phyloP scores from a whole-genome alignment of 1,284 basidiomycete species.

The Trichosporon faecale region DNA sequence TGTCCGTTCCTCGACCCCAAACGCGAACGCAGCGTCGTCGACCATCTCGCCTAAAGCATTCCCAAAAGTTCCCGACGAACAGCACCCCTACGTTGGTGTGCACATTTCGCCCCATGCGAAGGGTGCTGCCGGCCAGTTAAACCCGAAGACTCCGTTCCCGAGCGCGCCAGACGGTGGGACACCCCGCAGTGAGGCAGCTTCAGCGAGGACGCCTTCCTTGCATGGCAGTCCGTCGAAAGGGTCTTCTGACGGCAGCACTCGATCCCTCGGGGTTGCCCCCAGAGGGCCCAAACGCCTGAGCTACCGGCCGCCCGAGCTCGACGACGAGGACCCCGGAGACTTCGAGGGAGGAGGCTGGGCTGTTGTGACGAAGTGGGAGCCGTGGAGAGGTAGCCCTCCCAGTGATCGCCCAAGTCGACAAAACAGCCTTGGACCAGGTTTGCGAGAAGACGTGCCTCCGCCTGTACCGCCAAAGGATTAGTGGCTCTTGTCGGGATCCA shows the following conservation, averaged over 20 bases:
- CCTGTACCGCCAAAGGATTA: slow-evolving; percentile 8
- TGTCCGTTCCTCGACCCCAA: slow-evolving; percentile 3
- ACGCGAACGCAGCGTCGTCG: background rate
- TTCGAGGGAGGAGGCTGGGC: slow-evolving; percentile 50
- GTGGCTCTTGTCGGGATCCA: slow-evolving; percentile 9
- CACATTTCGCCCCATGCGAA: slow-evolving; percentile 33
- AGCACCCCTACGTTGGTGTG: slow-evolving; percentile 44
- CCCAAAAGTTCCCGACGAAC: slow-evolving; percentile 47
- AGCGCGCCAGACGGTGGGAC: background rate
- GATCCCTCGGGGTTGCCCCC: background rate
- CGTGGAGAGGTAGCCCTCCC: slow-evolving; percentile 11
- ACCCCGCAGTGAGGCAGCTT: background rate
- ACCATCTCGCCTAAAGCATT: slow-evolving; percentile 23
- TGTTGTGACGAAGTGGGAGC: slow-evolving; percentile 41
- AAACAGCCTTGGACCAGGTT: background rate
- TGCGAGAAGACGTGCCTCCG: slow-evolving; percentile 9
- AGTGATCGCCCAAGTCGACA: background rate
- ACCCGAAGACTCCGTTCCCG: slow-evolving; percentile 7
- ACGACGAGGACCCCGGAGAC: slow-evolving; percentile 50
- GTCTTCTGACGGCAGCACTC: slow-evolving; percentile 1
- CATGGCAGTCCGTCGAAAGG: slow-evolving; percentile 6
- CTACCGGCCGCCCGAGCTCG: slow-evolving; percentile 38
- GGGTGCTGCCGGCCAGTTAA: background rate
- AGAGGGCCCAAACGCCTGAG: slow-evolving; percentile 12
- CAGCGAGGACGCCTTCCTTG: background rate